phyloP scores from a whole-genome alignment of 2,329 filamentous ascomycete species.

The Teratosphaeria zuluensis region DNA sequence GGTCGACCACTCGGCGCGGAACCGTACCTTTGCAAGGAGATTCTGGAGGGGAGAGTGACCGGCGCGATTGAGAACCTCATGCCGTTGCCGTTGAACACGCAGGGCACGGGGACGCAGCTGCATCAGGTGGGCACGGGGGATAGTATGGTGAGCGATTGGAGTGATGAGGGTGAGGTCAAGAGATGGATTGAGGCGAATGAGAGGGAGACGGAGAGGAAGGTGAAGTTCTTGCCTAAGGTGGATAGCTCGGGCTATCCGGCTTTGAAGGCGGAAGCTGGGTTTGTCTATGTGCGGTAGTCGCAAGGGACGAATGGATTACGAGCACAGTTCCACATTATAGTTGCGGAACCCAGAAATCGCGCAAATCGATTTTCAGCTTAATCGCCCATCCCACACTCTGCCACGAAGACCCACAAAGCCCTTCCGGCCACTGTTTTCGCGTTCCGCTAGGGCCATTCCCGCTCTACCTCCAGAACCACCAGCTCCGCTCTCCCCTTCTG shows the following conservation, averaged over 20 bases:
- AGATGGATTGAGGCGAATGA: constrained; percentile 20
- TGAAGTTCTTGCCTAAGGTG: constrained; percentile 18
- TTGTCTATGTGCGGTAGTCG: constrained; percentile 18
- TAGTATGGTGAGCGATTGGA: constrained; percentile 21
- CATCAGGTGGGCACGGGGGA: constrained; percentile 21
- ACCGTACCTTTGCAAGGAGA: constrained; percentile 21
- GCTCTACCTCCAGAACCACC: background rate
- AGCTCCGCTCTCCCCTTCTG: background rate
- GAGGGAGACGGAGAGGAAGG: constrained; percentile 21
- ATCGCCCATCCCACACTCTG: no score
- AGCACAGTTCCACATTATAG: no score
- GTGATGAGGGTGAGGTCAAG: constrained; percentile 21
- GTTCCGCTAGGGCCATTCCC: no score
- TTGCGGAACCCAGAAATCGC: no score
- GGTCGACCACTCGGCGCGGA: constrained; percentile 21
- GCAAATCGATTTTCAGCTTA: no score
- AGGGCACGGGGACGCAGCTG: constrained; percentile 21
- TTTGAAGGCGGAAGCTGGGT: constrained; percentile 16
- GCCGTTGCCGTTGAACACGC: constrained; percentile 22
- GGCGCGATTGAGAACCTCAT: constrained; percentile 23
- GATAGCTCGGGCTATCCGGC: constrained; percentile 20
- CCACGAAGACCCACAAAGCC: no score
- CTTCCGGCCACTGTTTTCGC: no score
- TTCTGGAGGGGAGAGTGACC: constrained; percentile 16
- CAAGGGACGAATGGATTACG: no score